phyloP scores from a whole-genome alignment of 768 basidiomycete genomes.

The Lentinus brumalis region DNA sequence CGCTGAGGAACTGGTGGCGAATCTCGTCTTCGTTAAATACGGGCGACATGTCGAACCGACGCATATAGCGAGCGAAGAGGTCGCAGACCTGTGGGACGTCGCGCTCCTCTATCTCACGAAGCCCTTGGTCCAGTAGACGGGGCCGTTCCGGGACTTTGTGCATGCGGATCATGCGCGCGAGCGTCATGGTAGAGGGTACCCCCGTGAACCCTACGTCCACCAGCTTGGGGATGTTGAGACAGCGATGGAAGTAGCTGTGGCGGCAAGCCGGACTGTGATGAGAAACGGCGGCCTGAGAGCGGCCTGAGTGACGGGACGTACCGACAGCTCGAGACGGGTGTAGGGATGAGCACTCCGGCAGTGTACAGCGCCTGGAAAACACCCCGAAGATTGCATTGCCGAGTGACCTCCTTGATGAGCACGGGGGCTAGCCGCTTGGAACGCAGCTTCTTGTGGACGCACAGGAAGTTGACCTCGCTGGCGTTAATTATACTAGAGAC shows the following conservation, averaged over 20 bases:
- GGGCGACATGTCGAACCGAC: slow-evolving; percentile 82
- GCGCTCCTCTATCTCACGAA: slow-evolving; percentile 85
- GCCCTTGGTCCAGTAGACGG: slow-evolving; percentile 49
- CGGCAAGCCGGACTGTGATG: slow-evolving; percentile 10
- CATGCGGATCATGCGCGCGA: slow-evolving; percentile 84
- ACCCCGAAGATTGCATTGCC: slow-evolving; percentile 85
- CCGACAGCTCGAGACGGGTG: slow-evolving; percentile 87
- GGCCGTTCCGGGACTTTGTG: slow-evolving; percentile 64
- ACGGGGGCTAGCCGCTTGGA: slow-evolving; percentile 95
- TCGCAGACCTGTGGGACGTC: slow-evolving; percentile 74
- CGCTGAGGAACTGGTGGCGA: slow-evolving; percentile 86
- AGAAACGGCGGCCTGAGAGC: neutral
- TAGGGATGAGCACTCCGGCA: slow-evolving; percentile 89
- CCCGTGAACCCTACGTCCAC: slow-evolving; percentile 88
- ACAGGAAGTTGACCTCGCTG: slow-evolving; percentile 96
- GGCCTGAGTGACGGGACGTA: slow-evolving; percentile 35
- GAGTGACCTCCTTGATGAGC: slow-evolving; percentile 95
- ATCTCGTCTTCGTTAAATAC: slow-evolving; percentile 76
- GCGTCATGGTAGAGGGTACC: slow-evolving; percentile 83
- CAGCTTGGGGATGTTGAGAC: slow-evolving; percentile 89
- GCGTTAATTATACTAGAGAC: slow-evolving; percentile 61
- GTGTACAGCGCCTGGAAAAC: slow-evolving; percentile 99
- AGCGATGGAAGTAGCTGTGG: slow-evolving; percentile 85
- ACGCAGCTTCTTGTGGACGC: slow-evolving; percentile 95
- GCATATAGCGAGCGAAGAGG: slow-evolving; percentile 77